Base-by-base conservation (phyloP, 345 rosid species). In the Eucalyptus erythrocorys region DNA sequence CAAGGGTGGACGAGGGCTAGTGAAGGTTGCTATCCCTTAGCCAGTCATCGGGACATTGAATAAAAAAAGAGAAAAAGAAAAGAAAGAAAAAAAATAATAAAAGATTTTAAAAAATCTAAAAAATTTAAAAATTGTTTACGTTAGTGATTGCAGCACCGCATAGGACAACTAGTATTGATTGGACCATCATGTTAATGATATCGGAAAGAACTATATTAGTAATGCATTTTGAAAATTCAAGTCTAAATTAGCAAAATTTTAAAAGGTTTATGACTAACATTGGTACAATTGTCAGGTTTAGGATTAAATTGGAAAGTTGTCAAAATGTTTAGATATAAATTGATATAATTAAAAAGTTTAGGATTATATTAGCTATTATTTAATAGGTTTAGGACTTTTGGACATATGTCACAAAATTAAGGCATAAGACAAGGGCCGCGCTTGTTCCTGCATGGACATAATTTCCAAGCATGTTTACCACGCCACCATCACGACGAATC, bases 81-180 rank as follows among this genome's bases (percentile, higher is more conserved):
- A 55, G 61, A 24, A 24, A 4, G 12, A 24, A 55, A 4, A 16
- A 12, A 16, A 49, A 48, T 51, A 51, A 51, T 51, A 51, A 51
- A 3, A 51, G 10, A 21, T 3, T 51, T 51, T 19, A 26, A 51
- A 51, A 51, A 51, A 51, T 51, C 10, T 51, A 7, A 51, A 7
- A 51, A 51, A 51, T 0, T 21, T 7, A 19, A 51, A 51, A 19
- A 19, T 51, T 51, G 9, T 51, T 4, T 2, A 7, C 4, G 0
- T 51, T 1, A 51, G 10, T 51, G 4, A 2, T 51, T 19, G 10
- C 2, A 1, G 2, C 10, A 51, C 0, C 1, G 1, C 2, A 0
- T 10, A 55, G 13, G 61, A 8, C 3, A 8, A 1, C 0, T 4
- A 6, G 61, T 55, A 2, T 0, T 24, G 3, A 55, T 24, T 24